Evolutionary conservation across 78 protist genomes (phyloP).

Genomic region (Cavenderia fasciculata): DNA sequence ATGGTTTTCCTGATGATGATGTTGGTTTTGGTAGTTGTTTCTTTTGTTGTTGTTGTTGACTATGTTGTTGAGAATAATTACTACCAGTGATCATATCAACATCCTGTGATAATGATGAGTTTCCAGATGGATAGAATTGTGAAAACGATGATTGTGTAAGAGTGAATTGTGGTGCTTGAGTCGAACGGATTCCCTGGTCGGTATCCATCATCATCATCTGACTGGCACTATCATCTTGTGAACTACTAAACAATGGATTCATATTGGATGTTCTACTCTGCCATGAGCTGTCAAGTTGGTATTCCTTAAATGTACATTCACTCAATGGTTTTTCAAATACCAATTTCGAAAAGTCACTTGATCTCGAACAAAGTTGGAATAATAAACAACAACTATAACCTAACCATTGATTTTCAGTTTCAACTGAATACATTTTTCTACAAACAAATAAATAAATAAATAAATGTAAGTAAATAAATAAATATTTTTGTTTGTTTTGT

Average conservation of each 20-base stretch:
- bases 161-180: conserved; percentile 50
- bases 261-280: conserved; percentile 69
- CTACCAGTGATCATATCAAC: not conserved
- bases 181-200: conserved; percentile 29
- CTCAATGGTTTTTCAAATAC: conserved; percentile 80
- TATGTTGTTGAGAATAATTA: not conserved
- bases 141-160: conserved; percentile 55
- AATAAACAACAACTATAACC: conserved; percentile 51
- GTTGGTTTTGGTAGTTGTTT: too few species aligned
- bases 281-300: conserved; percentile 62
- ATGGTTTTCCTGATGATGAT: not conserved
- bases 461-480: too few species aligned
- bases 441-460: too few species aligned
- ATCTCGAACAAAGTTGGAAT: conserved; percentile 36
- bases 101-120: conserved; percentile 10
- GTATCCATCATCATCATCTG: not conserved
- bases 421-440: conserved; percentile 63
- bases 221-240: not conserved
- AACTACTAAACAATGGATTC: conserved; percentile 78
- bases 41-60: not conserved
- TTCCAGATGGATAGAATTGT: conserved; percentile 62
- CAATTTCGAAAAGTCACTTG: conserved; percentile 48
- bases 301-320: conserved; percentile 60
- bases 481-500: too few species aligned
- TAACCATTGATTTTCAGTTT: conserved; percentile 80